Evolutionary conservation across 2,329 filamentous ascomycete genomes (phyloP).

Genomic region (Pseudogymnoascus sp.): DNA sequence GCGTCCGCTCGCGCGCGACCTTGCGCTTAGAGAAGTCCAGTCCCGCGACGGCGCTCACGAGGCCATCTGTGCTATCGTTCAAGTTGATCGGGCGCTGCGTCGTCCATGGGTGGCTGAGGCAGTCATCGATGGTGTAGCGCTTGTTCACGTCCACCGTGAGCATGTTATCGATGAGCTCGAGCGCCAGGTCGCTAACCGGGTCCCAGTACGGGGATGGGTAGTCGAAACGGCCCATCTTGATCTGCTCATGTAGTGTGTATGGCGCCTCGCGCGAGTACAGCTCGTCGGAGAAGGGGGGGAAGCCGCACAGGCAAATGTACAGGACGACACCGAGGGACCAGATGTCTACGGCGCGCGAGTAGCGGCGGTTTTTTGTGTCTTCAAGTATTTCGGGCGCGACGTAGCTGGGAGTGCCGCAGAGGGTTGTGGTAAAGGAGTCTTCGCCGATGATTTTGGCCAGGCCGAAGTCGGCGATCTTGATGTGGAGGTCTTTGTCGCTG

Average conservation of each 20-base stretch:
- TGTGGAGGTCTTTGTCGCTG: constrained; percentile 71
- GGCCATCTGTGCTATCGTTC: constrained; percentile 82
- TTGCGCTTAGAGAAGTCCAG: constrained; percentile 82
- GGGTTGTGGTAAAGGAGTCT: constrained; percentile 91
- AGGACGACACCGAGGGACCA: constrained; percentile 98
- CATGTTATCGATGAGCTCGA: constrained; percentile 94
- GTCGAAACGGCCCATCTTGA: constrained; percentile 79
- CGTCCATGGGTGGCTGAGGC: constrained; percentile 85
- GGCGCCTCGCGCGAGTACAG: constrained; percentile 74
- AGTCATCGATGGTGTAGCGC: constrained; percentile 83
- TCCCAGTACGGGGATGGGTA: constrained; percentile 98
- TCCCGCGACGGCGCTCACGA: constrained; percentile 75
- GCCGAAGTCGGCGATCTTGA: constrained; percentile 94
- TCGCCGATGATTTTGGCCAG: constrained; percentile 98
- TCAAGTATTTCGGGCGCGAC: constrained; percentile 93
- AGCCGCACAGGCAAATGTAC: constrained; percentile 94
- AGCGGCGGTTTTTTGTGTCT: constrained; percentile 71
- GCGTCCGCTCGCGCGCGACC: constrained; percentile 69
- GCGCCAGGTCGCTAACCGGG: constrained; percentile 70
- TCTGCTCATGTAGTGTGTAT: constrained; percentile 80
- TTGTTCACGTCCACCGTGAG: constrained; percentile 77
- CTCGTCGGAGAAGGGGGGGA: constrained; percentile 95
- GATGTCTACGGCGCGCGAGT: constrained; percentile 89
- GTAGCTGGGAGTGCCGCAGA: constrained; percentile 95
- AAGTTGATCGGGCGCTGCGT: constrained; percentile 51